Conservation (phyloP, 2,329 filamentous ascomycete genomes). For the Microdochium paspali region DNA sequence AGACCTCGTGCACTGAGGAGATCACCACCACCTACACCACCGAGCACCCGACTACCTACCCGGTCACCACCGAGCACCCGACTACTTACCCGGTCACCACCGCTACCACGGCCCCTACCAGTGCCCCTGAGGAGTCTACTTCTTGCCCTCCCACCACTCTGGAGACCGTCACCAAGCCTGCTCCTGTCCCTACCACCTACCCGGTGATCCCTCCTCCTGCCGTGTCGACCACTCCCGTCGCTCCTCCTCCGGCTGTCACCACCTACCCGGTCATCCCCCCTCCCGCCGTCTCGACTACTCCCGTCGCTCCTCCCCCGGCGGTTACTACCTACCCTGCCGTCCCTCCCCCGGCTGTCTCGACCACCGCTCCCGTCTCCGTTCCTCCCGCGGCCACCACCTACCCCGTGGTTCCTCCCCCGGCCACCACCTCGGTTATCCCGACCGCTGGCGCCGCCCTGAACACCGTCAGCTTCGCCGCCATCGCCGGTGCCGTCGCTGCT, state of each 20-base stretch:
- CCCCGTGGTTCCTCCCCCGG: too few relatives aligned
- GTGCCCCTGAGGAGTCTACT: not conserved
- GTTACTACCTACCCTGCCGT: not conserved
- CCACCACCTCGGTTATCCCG: not conserved
- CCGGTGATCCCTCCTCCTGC: not conserved
- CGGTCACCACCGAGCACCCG: not conserved
- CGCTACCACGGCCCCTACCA: not conserved
- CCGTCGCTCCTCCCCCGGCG: not conserved
- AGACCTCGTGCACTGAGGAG: not conserved
- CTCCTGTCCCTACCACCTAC: not conserved
- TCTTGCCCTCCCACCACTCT: not conserved
- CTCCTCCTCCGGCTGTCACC: not conserved
- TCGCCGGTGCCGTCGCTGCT: not conserved
- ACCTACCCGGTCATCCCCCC: not conserved
- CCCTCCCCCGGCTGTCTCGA: not conserved
- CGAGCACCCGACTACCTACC: not conserved
- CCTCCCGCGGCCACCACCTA: not conserved
- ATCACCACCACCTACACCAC: not conserved
- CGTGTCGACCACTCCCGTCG: not conserved
- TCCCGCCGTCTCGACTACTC: not conserved
- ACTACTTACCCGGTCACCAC: not conserved
- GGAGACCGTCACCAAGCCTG: not conserved
- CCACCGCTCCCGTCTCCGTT: not conserved
- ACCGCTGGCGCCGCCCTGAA: not conserved
- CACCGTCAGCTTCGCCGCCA: not conserved